Evolutionary conservation across 2,329 filamentous ascomycete species (phyloP).

Genomic region (Ascochyta rabiei): DNA sequence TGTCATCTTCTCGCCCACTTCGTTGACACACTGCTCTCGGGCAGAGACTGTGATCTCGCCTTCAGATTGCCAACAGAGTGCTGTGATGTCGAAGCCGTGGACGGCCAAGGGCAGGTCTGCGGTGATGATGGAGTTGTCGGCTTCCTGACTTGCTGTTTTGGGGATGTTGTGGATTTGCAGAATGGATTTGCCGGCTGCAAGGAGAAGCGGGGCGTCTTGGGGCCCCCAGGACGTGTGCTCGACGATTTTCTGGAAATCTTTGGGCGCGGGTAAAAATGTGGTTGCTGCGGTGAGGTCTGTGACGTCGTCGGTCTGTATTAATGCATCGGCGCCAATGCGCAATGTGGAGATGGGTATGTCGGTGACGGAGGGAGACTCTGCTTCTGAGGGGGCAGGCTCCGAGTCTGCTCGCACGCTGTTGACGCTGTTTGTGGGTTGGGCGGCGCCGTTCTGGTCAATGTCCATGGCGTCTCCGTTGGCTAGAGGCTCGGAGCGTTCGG

Average conservation of each 20-base stretch:
- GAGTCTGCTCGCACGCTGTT: conserved; percentile 45
- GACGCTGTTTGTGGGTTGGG: conserved; percentile 33
- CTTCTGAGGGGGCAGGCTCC: conserved; percentile 44
- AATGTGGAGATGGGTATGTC: conserved; percentile 49
- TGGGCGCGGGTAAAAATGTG: conserved; percentile 35
- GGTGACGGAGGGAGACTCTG: conserved; percentile 46
- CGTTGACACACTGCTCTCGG: conserved; percentile 43
- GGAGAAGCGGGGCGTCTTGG: conserved; percentile 36
- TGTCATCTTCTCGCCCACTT: conserved; percentile 46
- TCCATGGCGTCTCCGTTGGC: conserved; percentile 57
- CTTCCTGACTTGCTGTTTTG: conserved; percentile 17
- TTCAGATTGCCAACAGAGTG: conserved; percentile 44
- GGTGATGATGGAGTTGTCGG: conserved; percentile 19
- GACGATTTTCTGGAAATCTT: conserved; percentile 31
- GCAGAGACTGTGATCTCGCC: conserved; percentile 45
- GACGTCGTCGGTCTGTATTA: conserved; percentile 47
- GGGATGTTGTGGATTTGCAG: conserved; percentile 42
- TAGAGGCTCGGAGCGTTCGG: conserved; percentile 32
- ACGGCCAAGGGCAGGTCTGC: conserved; percentile 37
- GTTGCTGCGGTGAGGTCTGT: conserved; percentile 40
- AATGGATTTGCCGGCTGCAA: conserved; percentile 45
- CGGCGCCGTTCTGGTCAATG: conserved; percentile 46
- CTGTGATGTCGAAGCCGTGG: conserved; percentile 44
- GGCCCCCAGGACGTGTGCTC: conserved; percentile 47
- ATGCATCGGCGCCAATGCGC: conserved; percentile 46